Evolutionary conservation across 1,284 basidiomycete genomes (phyloP).

Genomic region (Naganishia albida): DNA sequence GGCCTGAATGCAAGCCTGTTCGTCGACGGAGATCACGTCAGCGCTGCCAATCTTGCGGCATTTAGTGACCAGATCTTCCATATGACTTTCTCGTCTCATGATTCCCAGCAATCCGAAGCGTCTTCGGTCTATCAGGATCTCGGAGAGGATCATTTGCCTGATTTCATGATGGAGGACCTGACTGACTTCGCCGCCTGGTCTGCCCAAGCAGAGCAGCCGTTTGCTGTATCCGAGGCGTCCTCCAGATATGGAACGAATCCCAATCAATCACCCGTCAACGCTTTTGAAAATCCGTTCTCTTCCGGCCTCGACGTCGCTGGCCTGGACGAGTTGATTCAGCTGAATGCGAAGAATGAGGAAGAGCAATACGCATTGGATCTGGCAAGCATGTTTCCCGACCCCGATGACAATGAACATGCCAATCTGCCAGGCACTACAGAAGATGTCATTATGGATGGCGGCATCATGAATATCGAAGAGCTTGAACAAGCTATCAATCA

Average conservation of each 20-base stretch:
- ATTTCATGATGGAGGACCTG: slow-evolving; percentile 27
- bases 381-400: slow-evolving; percentile 20
- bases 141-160: not conserved
- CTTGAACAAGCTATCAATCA: slow-evolving; percentile 13
- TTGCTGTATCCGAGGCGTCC: slow-evolving; percentile 10
- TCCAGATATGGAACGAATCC: slow-evolving; percentile 20
- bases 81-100: slow-evolving; percentile 1
- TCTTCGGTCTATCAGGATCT: slow-evolving; percentile 16
- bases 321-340: slow-evolving; percentile 21
- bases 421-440: not conserved
- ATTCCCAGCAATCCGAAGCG: slow-evolving; percentile 10
- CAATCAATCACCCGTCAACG: slow-evolving; percentile 17
- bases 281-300: slow-evolving; percentile 6
- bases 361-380: slow-evolving; percentile 25
- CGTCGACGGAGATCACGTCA: not conserved
- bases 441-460: slow-evolving; percentile 20
- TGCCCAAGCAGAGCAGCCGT: slow-evolving; percentile 19
- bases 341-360: slow-evolving; percentile 29
- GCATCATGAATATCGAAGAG: slow-evolving; percentile 12
- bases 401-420: not conserved
- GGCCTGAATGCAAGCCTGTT: slow-evolving; percentile 7
- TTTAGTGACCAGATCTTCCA: slow-evolving; percentile 18
- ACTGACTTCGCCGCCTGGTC: slow-evolving; percentile 27
- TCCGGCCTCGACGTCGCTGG: slow-evolving; percentile 1
- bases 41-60: slow-evolving; percentile 11